phyloP scores from a whole-genome alignment of 2,329 filamentous ascomycete genomes.

The Colletotrichum liaoningense region DNA sequence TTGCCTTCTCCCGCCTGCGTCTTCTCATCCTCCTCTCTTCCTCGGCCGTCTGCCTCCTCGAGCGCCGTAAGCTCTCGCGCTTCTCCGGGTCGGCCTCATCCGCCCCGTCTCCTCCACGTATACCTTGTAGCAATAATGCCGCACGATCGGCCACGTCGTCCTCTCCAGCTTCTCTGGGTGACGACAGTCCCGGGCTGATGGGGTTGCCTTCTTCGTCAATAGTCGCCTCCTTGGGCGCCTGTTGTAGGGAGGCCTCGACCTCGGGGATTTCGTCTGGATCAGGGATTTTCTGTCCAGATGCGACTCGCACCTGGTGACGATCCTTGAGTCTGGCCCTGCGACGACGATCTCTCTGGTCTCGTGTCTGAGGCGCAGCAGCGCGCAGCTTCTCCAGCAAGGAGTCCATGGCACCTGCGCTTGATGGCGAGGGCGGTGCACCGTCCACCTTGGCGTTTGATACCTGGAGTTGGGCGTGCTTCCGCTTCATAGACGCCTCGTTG shows the following conservation, averaged over 20 bases:
- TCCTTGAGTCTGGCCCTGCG: slow-evolving; percentile 91
- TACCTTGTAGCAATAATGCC: slow-evolving; percentile 84
- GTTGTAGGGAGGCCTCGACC: slow-evolving; percentile 54
- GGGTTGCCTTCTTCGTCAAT: slow-evolving; percentile 62
- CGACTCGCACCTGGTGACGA: slow-evolving; percentile 87
- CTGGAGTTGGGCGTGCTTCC: slow-evolving; percentile 82
- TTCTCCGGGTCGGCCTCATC: slow-evolving; percentile 62
- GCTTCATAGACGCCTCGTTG: slow-evolving; percentile 92
- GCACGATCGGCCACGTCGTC: slow-evolving; percentile 89
- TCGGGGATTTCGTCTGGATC: slow-evolving; percentile 75
- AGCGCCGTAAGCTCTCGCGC: slow-evolving; percentile 70
- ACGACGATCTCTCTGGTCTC: slow-evolving; percentile 89
- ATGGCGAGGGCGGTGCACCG: slow-evolving; percentile 70
- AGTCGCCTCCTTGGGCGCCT: slow-evolving; percentile 48
- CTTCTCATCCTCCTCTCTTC: slow-evolving; percentile 78
- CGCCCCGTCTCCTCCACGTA: slow-evolving; percentile 75
- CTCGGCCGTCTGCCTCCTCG: slow-evolving; percentile 78
- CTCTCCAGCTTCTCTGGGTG: slow-evolving; percentile 59
- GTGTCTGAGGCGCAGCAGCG: slow-evolving; percentile 88
- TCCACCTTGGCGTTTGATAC: slow-evolving; percentile 53
- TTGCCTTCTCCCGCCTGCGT: slow-evolving; percentile 72
- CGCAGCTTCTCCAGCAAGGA: slow-evolving; percentile 93
- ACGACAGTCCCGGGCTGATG: slow-evolving; percentile 62
- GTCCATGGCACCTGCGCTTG: slow-evolving; percentile 93
- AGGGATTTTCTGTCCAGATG: slow-evolving; percentile 89